phyloP scores from a whole-genome alignment of 768 basidiomycete genomes.

The Pilatotrama ljubarskyi region DNA sequence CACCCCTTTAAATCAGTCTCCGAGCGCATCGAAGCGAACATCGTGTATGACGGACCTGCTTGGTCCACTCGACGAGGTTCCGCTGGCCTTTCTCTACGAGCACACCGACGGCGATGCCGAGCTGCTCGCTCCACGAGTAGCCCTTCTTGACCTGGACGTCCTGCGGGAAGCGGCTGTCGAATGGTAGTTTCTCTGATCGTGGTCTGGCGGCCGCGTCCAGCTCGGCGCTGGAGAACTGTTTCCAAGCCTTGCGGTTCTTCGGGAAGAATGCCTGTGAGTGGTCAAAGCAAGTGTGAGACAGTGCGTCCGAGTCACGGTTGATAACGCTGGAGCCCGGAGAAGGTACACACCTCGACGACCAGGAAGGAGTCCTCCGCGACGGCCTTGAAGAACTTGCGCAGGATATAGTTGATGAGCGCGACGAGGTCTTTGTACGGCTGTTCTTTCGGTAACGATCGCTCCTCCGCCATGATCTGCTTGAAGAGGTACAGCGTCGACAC shows the following conservation, averaged over 20 bases:
- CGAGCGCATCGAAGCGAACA: background rate
- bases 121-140: conserved; percentile 84
- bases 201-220: conserved; percentile 46
- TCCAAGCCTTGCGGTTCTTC: conserved; percentile 86
- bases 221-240: conserved; percentile 78
- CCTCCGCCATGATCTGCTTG: conserved; percentile 80
- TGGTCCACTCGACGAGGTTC: conserved; percentile 75
- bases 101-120: conserved; percentile 80
- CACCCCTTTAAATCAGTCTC: background rate
- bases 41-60: conserved; percentile 60
- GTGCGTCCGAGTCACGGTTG: too few species aligned
- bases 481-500: conserved; percentile 89
- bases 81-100: conserved; percentile 66
- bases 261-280: conserved; percentile 78
- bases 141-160: conserved; percentile 87
- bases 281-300: background rate
- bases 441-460: conserved; percentile 75
- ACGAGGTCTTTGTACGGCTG: conserved; percentile 82
- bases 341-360: conserved; percentile 71
- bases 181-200: conserved; percentile 35
- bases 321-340: too few species aligned
- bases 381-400: conserved; percentile 94
- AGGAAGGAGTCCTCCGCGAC: conserved; percentile 83
- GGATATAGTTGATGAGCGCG: conserved; percentile 79
- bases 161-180: conserved; percentile 49